Percentiles rank a stretch among this genome's conserved stretches.
phyloP scores from a whole-genome alignment of 768 basidiomycete species.

The Postia placenta region DNA sequence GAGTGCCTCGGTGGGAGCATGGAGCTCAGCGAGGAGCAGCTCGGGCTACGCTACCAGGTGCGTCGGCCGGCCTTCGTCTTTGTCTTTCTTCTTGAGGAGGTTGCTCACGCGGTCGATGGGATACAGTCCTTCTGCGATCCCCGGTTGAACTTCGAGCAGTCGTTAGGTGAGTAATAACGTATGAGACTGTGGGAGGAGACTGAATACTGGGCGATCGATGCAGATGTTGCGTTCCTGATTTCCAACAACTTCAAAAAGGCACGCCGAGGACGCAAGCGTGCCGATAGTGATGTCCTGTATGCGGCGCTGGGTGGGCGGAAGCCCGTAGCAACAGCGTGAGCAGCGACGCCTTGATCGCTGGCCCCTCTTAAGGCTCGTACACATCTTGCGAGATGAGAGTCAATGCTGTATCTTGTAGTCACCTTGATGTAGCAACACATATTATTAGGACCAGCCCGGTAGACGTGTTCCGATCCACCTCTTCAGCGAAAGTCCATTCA shows the following conservation, averaged over 20 bases:
- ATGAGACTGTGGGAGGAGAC: too few relatives aligned
- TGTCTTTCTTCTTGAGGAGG: neutral
- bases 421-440: too few relatives aligned
- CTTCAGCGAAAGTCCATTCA: too few relatives aligned
- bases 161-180: slow-evolving; percentile 66
- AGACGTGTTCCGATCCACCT: too few relatives aligned
- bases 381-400: too few relatives aligned
- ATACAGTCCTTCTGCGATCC: slow-evolving; percentile 91
- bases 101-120: neutral
- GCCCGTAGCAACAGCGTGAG: too few relatives aligned
- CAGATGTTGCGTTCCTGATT: slow-evolving; percentile 82
- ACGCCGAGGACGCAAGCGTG: slow-evolving; percentile 26
- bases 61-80: slow-evolving; percentile 13
- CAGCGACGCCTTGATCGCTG: too few relatives aligned
- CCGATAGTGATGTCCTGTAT: slow-evolving; percentile 23
- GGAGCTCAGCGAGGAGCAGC: slow-evolving; percentile 84
- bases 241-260: slow-evolving; percentile 76
- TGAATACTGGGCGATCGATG: neutral
- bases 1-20: slow-evolving; percentile 97
- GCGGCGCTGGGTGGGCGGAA: slow-evolving; percentile 24
- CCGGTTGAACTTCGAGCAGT: slow-evolving; percentile 89
- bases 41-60: slow-evolving; percentile 87
- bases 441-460: too few relatives aligned
- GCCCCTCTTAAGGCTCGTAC: too few relatives aligned
- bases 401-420: too few relatives aligned